These are phyloP conservation scores for Fusarium continuum DNA, from an alignment of 2,329 filamentous ascomycete genomes.

Conservation along the genomic window DNA sequence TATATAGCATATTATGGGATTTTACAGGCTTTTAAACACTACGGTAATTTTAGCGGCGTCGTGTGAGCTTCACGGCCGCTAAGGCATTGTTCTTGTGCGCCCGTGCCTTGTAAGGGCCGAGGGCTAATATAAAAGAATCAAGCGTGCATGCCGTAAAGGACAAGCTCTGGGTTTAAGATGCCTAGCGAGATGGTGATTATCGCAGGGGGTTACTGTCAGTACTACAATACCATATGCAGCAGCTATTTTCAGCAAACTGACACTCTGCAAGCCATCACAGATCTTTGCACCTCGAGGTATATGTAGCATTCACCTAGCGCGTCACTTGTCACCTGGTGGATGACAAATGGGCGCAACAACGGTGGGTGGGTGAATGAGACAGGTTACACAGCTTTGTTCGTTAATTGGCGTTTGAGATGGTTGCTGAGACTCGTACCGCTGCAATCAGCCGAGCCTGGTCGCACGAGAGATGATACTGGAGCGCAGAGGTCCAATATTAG, in stretches of 20 bases:
- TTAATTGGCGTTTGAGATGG: slow-evolving; percentile 15
- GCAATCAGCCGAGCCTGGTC: slow-evolving; percentile 14
- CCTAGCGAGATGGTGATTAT: slow-evolving; percentile 5
- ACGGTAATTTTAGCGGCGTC: neutral
- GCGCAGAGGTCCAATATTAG: neutral
- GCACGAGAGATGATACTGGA: neutral
- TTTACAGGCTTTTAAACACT: too few species aligned
- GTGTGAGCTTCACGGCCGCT: neutral
- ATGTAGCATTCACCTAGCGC: slow-evolving; percentile 8
- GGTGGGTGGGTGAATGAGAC: slow-evolving; percentile 2
- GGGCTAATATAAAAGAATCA: neutral
- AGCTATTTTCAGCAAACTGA: slow-evolving; percentile 26
- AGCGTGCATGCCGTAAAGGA: neutral
- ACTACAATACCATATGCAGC: neutral
- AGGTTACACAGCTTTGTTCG: slow-evolving; percentile 8
- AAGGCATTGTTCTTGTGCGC: neutral
- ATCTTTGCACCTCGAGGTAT: slow-evolving; percentile 12
- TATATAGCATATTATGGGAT: too few species aligned
- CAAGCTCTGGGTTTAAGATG: neutral
- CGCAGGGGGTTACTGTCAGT: neutral
- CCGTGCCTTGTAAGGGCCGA: neutral
- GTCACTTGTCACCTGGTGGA: slow-evolving; percentile 25
- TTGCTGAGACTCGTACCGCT: slow-evolving; percentile 20
- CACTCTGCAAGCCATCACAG: slow-evolving; percentile 30
- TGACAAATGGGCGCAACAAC: slow-evolving; percentile 10